A percentile compares a stretch with the other conserved stretches of the same genome.
Conservation (phyloP, 345 rosid species). For the Eucalyptus erythrocorys region DNA sequence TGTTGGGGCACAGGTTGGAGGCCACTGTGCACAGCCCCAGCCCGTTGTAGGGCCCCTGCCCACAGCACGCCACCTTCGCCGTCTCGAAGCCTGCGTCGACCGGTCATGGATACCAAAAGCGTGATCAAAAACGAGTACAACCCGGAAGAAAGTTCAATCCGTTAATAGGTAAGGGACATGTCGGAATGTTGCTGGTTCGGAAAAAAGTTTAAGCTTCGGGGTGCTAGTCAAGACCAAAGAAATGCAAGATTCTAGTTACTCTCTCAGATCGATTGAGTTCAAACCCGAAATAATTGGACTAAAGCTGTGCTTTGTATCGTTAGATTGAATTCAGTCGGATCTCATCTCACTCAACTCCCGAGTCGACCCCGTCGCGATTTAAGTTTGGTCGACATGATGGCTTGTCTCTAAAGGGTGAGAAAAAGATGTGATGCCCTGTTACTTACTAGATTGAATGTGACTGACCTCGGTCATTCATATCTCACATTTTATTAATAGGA, state of each 20-base stretch:
- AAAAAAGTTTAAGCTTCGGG: not conserved
- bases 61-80: constrained; percentile 81
- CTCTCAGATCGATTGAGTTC: not conserved
- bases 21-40: constrained; percentile 61
- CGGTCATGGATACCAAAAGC: not conserved
- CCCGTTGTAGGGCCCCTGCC: constrained; percentile 90
- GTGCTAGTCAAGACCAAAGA: not conserved
- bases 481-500: not conserved
- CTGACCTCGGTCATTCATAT: not conserved
- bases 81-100: constrained; percentile 50
- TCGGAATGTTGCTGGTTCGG: not conserved
- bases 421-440: not conserved
- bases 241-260: not conserved
- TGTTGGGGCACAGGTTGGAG: constrained; percentile 70
- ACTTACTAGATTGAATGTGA: not conserved
- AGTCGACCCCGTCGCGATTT: fast-evolving
- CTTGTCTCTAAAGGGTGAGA: not conserved
- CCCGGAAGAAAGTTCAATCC: not conserved
- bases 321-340: not conserved
- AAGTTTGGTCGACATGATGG: not conserved
- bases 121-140: not conserved
- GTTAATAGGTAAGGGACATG: not conserved
- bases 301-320: not conserved
- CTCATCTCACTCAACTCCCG: not conserved
- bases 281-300: not conserved